These are phyloP conservation scores for Vigna mungo DNA, from an alignment of 306 rosid genomes.

Conservation along the genomic window DNA sequence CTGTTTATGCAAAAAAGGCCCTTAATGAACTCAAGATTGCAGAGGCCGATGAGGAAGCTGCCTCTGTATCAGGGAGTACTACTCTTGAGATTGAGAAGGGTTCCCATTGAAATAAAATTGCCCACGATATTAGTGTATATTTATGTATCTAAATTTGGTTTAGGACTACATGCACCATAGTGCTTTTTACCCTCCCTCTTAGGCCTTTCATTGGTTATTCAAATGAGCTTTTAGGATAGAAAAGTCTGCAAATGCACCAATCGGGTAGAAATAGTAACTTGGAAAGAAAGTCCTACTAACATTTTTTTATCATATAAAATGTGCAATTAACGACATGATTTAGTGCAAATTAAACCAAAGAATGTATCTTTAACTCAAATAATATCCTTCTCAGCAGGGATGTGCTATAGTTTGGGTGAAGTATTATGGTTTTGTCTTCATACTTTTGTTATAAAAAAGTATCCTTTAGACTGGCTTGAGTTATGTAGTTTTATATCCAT, in stretches of 20 bases:
- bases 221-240: slow-evolving; percentile 47
- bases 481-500: background rate
- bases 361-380: background rate
- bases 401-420: background rate
- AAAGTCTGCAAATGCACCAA: slow-evolving; percentile 31
- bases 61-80: slow-evolving; percentile 48
- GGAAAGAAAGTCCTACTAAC: background rate
- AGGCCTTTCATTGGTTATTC: background rate
- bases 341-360: background rate
- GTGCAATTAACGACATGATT: background rate
- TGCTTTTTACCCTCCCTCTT: background rate
- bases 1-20: slow-evolving; percentile 84
- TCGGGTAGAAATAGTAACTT: slow-evolving; percentile 16
- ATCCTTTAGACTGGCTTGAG: background rate
- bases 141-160: slow-evolving; percentile 48
- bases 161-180: slow-evolving; percentile 14
- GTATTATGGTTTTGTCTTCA: background rate
- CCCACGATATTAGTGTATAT: slow-evolving; percentile 29
- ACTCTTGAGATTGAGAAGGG: slow-evolving; percentile 68
- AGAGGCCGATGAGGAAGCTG: slow-evolving; percentile 57
- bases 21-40: slow-evolving; percentile 66
- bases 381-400: background rate
- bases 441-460: background rate
- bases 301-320: background rate
- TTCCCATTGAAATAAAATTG: slow-evolving; percentile 55